Conservation (phyloP, 2,329 filamentous ascomycete species). For the Pseudogymnoascus sp. region DNA sequence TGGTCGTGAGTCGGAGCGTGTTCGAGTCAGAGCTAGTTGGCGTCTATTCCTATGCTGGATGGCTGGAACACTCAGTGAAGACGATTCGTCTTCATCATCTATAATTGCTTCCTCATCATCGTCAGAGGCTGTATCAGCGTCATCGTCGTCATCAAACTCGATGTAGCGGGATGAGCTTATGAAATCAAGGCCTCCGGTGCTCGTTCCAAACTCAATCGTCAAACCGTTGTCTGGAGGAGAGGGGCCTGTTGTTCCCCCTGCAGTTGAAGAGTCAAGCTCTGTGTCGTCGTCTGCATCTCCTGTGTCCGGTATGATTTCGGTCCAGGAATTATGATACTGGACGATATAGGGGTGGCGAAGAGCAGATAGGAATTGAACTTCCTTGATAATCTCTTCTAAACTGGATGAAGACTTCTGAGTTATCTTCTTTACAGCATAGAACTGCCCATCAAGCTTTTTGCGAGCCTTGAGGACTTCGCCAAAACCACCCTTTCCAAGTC, state of each 20-base stretch:
- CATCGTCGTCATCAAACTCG: conserved; percentile 59
- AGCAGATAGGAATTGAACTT: conserved; percentile 82
- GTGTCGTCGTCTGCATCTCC: conserved; percentile 49
- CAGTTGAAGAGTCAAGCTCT: conserved; percentile 36
- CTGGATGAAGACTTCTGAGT: conserved; percentile 70
- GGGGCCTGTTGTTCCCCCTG: conserved; percentile 20
- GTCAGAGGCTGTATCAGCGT: conserved; percentile 35
- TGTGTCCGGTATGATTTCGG: conserved; percentile 59
- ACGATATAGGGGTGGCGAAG: conserved; percentile 84
- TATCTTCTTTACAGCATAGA: conserved; percentile 97
- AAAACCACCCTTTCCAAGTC: conserved; percentile 87
- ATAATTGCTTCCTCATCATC: conserved; percentile 28
- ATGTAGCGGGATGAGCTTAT: conserved; percentile 80
- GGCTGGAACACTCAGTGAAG: conserved; percentile 10
- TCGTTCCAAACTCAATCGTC: conserved; percentile 33
- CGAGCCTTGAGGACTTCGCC: conserved; percentile 93
- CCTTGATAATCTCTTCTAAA: conserved; percentile 72
- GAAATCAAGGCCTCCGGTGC: conserved; percentile 79
- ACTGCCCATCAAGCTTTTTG: conserved; percentile 85
- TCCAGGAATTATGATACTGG: conserved; percentile 92
- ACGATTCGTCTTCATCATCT: conserved; percentile 32
- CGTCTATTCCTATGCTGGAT: conserved; percentile 16
- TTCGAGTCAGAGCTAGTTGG: conserved; percentile 20
- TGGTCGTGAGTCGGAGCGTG: conserved; percentile 21
- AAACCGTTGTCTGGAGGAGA: conserved; percentile 21